phyloP scores from a whole-genome alignment of 768 basidiomycete genomes.

The Mycena filopes region DNA sequence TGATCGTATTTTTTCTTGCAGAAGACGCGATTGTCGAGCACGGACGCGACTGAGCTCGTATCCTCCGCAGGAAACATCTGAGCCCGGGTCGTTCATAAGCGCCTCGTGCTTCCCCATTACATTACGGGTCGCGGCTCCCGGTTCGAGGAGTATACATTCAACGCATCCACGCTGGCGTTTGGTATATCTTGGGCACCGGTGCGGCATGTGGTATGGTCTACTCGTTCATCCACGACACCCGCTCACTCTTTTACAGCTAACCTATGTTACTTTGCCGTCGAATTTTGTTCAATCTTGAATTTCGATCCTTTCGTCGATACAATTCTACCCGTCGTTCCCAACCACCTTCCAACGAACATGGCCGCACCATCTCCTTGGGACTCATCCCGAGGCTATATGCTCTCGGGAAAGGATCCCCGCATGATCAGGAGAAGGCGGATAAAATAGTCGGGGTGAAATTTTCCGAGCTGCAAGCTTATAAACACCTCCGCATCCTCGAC shows the following conservation, averaged over 20 bases:
- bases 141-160: not conserved
- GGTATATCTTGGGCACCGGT: slow-evolving; percentile 27
- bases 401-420: not conserved
- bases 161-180: slow-evolving; percentile 21
- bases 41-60: not conserved
- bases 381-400: slow-evolving; percentile 7
- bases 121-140: not conserved
- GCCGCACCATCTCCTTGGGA: not conserved
- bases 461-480: slow-evolving; percentile 22
- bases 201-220: slow-evolving; percentile 68
- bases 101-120: not conserved
- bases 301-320: slow-evolving; percentile 36
- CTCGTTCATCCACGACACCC: not conserved
- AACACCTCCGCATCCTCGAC: slow-evolving; percentile 26
- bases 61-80: not conserved
- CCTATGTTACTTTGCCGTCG: slow-evolving; percentile 83
- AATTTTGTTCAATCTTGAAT: slow-evolving; percentile 60
- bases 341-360: slow-evolving; percentile 33
- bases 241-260: slow-evolving; percentile 52
- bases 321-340: slow-evolving; percentile 30
- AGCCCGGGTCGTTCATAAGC: not conserved
- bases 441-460: slow-evolving; percentile 13
- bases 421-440: slow-evolving; percentile 12
- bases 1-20: not conserved
- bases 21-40: not conserved